Evolutionary conservation across 2,329 filamentous ascomycete species (phyloP).

Genomic region (Trichoderma asperellum): DNA sequence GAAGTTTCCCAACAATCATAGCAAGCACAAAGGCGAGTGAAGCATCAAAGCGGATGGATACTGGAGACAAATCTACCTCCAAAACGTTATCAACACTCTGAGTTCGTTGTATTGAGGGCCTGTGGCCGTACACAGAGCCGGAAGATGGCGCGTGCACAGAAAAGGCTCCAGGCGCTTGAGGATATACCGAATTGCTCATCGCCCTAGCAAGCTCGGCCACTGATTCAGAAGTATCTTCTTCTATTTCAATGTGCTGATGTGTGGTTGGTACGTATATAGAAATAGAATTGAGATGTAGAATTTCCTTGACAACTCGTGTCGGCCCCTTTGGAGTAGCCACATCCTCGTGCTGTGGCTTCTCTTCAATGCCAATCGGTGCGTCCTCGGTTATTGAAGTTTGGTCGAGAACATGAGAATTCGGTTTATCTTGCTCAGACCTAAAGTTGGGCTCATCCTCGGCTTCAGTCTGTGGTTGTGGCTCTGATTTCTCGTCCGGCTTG

Average conservation of each 20-base stretch:
- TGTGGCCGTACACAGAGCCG: neutral
- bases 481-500: conserved; percentile 22
- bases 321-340: conserved; percentile 56
- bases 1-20: conserved; percentile 54
- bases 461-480: neutral
- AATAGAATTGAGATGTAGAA: conserved; percentile 54
- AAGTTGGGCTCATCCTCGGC: neutral
- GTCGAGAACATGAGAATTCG: conserved; percentile 38
- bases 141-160: conserved; percentile 49
- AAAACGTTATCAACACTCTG: conserved; percentile 39
- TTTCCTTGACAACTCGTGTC: conserved; percentile 59
- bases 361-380: conserved; percentile 2
- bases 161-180: conserved; percentile 64
- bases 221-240: conserved; percentile 38
- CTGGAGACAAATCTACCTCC: conserved; percentile 57
- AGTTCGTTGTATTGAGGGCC: conserved; percentile 1
- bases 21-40: conserved; percentile 60
- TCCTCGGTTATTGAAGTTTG: conserved; percentile 31
- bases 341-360: conserved; percentile 44
- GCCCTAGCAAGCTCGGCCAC: conserved; percentile 38
- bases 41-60: conserved; percentile 59
- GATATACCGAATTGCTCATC: conserved; percentile 48
- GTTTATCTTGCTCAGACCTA: conserved; percentile 32
- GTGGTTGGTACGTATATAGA: conserved; percentile 59
- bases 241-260: conserved; percentile 50